Conservation (phyloP, 305 asterid species). For the Caryopteris hybrid region DNA sequence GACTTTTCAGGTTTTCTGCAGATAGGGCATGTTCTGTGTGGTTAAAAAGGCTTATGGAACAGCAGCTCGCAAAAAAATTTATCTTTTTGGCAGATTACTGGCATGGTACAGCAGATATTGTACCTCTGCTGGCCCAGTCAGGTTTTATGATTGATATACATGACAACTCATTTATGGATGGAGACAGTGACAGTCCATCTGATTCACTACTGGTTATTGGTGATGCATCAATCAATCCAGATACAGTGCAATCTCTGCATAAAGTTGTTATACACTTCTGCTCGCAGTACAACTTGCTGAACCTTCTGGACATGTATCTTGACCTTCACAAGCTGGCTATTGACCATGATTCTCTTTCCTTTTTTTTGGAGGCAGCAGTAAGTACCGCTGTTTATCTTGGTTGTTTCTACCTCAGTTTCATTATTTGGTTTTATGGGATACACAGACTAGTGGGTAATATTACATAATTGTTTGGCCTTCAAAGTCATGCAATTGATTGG, state of each 20-base stretch:
- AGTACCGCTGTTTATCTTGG: constrained; percentile 33
- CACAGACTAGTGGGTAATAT: constrained; percentile 9
- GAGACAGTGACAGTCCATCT: constrained; percentile 44
- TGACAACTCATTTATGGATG: constrained; percentile 39
- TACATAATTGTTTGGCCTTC: constrained; percentile 5
- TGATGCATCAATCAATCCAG: constrained; percentile 49
- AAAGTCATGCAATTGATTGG: constrained; percentile 13
- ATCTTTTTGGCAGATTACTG: constrained; percentile 77
- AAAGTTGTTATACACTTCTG: constrained; percentile 70
- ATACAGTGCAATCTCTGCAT: constrained; percentile 70
- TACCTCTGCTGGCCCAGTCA: constrained; percentile 75
- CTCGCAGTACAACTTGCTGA: constrained; percentile 76
- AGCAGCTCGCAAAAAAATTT: constrained; percentile 72
- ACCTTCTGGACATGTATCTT: constrained; percentile 85
- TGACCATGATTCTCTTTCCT: constrained; percentile 61
- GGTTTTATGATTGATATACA: constrained; percentile 55
- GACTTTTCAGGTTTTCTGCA: constrained; percentile 59
- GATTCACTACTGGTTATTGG: constrained; percentile 44
- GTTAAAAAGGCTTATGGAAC: constrained; percentile 81
- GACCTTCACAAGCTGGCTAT: constrained; percentile 79
- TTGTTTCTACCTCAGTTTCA: constrained; percentile 13
- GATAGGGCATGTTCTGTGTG: constrained; percentile 53
- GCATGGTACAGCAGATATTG: constrained; percentile 66
- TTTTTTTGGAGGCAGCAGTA: constrained; percentile 74
- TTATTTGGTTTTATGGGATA: constrained; percentile 10